Conservation (phyloP, 345 rosid species). For the Geranium rotundifolium region DNA sequence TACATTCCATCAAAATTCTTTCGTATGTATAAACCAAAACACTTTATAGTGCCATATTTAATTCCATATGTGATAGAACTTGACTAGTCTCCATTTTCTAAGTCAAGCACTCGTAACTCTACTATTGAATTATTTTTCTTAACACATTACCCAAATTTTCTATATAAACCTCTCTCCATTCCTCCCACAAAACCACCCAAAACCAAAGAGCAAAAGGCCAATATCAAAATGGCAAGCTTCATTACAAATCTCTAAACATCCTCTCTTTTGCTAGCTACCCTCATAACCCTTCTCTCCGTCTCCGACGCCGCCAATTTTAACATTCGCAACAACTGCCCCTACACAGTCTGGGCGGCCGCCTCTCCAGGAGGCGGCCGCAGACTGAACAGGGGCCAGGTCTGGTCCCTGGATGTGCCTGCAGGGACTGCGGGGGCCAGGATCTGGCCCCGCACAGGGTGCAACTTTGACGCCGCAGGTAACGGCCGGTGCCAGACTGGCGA, state of each 20-base stretch:
- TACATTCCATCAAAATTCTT: too few relatives aligned
- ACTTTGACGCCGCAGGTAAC: conserved; percentile 15
- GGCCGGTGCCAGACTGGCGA: conserved; percentile 22
- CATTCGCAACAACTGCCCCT: conserved; percentile 16
- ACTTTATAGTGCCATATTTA: too few relatives aligned
- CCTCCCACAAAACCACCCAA: neutral
- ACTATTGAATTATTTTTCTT: too few relatives aligned
- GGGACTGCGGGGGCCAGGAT: conserved; percentile 12
- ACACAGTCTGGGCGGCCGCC: conserved; percentile 21
- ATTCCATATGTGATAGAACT: too few relatives aligned
- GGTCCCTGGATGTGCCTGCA: conserved; percentile 9
- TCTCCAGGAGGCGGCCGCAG: conserved; percentile 12
- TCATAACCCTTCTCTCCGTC: neutral
- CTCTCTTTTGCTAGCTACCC: conserved; percentile 1
- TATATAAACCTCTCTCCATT: too few relatives aligned
- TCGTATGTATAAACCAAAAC: too few relatives aligned
- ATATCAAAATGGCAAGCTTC: conserved; percentile 3
- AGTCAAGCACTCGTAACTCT: too few relatives aligned
- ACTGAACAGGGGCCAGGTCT: conserved; percentile 13
- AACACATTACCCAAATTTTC: too few relatives aligned
- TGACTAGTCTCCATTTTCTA: too few relatives aligned
- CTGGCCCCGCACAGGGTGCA: conserved; percentile 22
- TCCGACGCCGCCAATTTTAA: conserved; percentile 11
- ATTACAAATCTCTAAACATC: conserved; percentile 3
- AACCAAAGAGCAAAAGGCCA: neutral